Base-by-base conservation (phyloP, 768 basidiomycete genomes). In the Suillus bovinus region DNA sequence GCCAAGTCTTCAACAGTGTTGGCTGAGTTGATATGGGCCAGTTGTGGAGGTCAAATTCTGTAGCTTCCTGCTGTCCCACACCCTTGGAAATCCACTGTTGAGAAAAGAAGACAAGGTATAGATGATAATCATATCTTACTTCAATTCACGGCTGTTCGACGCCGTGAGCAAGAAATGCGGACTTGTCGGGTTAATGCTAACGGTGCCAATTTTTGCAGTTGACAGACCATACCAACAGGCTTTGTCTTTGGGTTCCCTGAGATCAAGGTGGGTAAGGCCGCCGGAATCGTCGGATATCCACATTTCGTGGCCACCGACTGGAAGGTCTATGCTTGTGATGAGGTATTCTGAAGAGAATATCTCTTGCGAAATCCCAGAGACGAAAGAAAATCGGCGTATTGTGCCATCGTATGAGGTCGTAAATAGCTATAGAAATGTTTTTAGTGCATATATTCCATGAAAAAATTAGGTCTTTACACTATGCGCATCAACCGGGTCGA, bases 401-500 rank as follows among this genome's bases (percentile, higher is more conserved):
- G 88, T 93, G 68, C 86, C 87, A 68, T 94, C 93, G 65, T 94
- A 94, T 13, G 93, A 85, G 49, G 85, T 88, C 13, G 91, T 94
- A 69, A 87, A 93, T 14, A 94, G 75, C 92, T 93, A 61, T 11
- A 27, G 24, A 46, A 58, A 29, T 8, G 17, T 11, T 29, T 34
- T 27, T 16, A 60, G 59, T 55, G 52, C 59, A 58, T 22, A 56
- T 27, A 31, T 44, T n/a, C 0, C n/a, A 20, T 24, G 22, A 27
- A 49, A 2, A 55, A 34, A 27, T 36, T 22, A 58, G 17, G 20
- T 10, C 70, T 81, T 60, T 72, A 92, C 93, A 63, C 82, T 90
- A 65, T 93, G 89, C 0, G 88, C 78, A 71, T 94, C 82, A 39
- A 84, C 78, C 10, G 93, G 91, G 69, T 93, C 88, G 56, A 94